Base-by-base conservation (phyloP, 768 basidiomycete species). In the Dioszegia hungarica region DNA sequence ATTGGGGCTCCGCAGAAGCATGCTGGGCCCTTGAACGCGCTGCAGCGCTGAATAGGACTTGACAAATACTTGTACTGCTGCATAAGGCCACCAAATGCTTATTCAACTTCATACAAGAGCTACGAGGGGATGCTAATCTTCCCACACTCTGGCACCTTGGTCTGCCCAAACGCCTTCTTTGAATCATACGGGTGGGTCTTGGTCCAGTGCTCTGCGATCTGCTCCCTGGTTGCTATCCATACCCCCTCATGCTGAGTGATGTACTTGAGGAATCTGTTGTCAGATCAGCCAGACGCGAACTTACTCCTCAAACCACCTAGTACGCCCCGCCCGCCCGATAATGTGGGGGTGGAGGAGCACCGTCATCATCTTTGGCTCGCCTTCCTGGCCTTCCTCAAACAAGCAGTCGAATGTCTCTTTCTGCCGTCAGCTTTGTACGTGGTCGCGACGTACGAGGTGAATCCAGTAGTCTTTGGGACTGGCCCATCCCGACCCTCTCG, bases 321-420 rank as follows among this genome's bases (percentile, higher is more conserved):
- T 38, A 22, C 63, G 41, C 22, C 37, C 37, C 1, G 50, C 44
- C 17, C 61, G 57, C 44, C 63, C 66, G 41, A 63, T 62, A 49
- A 66, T 63, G 45, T 65, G 68, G 22, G 65, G 68, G 56, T 64
- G 65, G n/a, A 62, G 60, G 22, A 57, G n/a, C 19, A 67, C 61
- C 5, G 61, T 61, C 66, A 51, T 56, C 63, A 64, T 64, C 53
- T 64, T 64, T 3, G 59, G 50, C 36, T 60, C 63, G 15, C 63
- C 59, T 12, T 45, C 38, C 28, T 60, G 50, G 8, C 63, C 63
- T 50, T 64, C 63, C 43, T 60, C 59, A 38, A 54, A 57, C 52
- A 64, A 27, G 39, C 55, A 57, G 43, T 64, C 63, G 38, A 64
- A 60, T 1, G 55, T 60, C 34, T 60, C 63, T 33, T 41, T 41